A percentile compares a stretch with the other conserved stretches of the same genome.
Evolutionary conservation across 345 rosid genomes (phyloP).

Genomic region (Zanthoxylum bungeanum): DNA sequence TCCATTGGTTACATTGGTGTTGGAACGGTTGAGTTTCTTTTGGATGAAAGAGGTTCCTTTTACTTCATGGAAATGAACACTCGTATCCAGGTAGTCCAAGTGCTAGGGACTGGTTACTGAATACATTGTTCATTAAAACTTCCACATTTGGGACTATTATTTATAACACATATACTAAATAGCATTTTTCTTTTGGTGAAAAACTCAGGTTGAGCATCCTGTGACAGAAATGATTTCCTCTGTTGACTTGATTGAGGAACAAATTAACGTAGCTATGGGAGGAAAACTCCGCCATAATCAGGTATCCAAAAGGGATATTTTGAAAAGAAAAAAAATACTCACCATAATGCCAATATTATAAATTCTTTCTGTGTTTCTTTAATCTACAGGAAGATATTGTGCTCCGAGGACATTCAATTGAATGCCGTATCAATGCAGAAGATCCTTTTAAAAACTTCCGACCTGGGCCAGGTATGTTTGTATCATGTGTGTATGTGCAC

Average conservation of each 20-base stretch:
- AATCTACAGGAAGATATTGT: constrained; percentile 82
- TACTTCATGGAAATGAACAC: constrained; percentile 99
- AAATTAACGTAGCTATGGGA: constrained; percentile 97
- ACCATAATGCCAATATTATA: not conserved
- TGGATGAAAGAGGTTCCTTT: constrained; percentile 97
- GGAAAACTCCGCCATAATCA: constrained; percentile 83
- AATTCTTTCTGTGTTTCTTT: constrained; percentile 5
- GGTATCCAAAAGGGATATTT: constrained; percentile 37
- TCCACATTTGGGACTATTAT: not conserved
- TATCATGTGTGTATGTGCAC: not conserved
- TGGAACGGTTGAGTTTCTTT: constrained; percentile 94
- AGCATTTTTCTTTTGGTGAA: constrained; percentile 7
- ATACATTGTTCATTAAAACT: not conserved
- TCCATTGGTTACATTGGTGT: constrained; percentile 97
- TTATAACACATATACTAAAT: constrained; percentile 1
- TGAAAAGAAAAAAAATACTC: not conserved
- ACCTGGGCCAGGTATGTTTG: constrained; percentile 87
- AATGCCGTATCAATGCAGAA: constrained; percentile 97
- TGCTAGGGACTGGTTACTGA: not conserved
- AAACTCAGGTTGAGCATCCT: constrained; percentile 91
- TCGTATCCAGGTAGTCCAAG: constrained; percentile 78
- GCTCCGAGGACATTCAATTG: constrained; percentile 96
- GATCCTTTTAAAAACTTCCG: constrained; percentile 96
- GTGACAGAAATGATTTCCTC: constrained; percentile 98
- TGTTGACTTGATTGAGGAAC: constrained; percentile 96